phyloP scores from a whole-genome alignment of 495 filamentous ascomycete species.

The Talaromyces trachyspermus region DNA sequence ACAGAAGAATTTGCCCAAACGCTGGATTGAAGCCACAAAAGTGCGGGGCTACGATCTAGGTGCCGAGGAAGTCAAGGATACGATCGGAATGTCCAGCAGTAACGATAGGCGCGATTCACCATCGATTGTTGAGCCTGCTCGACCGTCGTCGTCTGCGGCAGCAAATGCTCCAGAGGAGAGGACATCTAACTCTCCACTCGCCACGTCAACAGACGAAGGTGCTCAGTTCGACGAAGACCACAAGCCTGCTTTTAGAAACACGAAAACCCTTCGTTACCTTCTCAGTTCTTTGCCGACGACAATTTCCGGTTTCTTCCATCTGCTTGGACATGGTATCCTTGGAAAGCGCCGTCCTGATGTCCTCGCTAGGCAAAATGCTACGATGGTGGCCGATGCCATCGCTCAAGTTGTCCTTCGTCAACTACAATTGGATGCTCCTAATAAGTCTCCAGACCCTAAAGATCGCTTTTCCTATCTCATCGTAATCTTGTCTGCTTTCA shows the following conservation, averaged over 20 bases:
- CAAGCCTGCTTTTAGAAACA: slow-evolving; percentile 66
- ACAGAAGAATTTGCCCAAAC: slow-evolving; percentile 55
- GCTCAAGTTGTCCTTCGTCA: slow-evolving; percentile 63
- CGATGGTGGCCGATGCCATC: slow-evolving; percentile 67
- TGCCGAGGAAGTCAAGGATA: slow-evolving; percentile 35
- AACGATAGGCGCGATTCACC: slow-evolving; percentile 12
- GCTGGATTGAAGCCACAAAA: slow-evolving; percentile 58
- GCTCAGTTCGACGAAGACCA: slow-evolving; percentile 35
- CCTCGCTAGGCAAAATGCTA: slow-evolving; percentile 57
- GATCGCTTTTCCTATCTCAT: slow-evolving; percentile 70
- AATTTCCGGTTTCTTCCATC: slow-evolving; percentile 70
- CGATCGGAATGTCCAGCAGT: slow-evolving; percentile 22
- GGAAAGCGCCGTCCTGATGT: slow-evolving; percentile 60
- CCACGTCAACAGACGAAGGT: slow-evolving; percentile 28
- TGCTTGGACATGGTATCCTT: slow-evolving; percentile 71
- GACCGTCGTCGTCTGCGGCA: slow-evolving; percentile 7
- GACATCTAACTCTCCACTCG: slow-evolving; percentile 9
- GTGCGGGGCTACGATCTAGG: slow-evolving; percentile 39
- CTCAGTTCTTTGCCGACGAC: slow-evolving; percentile 65
- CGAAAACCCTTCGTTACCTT: slow-evolving; percentile 63
- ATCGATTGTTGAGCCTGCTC: slow-evolving; percentile 14
- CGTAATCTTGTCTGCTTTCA: slow-evolving; percentile 66
- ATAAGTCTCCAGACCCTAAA: slow-evolving; percentile 32
- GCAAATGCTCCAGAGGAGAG: slow-evolving; percentile 12
- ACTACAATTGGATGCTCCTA: slow-evolving; percentile 43